Evolutionary conservation across 2,329 filamentous ascomycete species (phyloP), one percentile per base, ranked within the genome.

Genomic region (Epichloe sibirici): DNA sequence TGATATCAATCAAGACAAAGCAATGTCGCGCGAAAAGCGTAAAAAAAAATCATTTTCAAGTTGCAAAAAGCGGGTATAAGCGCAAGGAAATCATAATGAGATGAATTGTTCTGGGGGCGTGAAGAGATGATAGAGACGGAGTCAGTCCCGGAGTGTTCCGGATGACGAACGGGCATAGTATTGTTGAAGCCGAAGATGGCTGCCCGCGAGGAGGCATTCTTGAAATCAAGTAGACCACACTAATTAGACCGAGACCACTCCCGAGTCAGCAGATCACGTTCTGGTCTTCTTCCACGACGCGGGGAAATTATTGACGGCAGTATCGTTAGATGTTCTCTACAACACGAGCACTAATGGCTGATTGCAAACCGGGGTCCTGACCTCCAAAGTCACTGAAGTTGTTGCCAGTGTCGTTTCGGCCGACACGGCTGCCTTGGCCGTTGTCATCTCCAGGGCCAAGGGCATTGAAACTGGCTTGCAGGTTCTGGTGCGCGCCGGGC

Each of bases 271-370:
- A 57, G 48, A 45, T 53, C 38, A 59, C 56, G 44, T 49, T 60
- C 56, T 23, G 55, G 35, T 53, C 53, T 50, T 57, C 49, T 11
- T 31, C 31, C 31, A 31, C 31, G 31, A 31, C 0, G 53, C 46
- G 38, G 48, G 21, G 42, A 12, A 9, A 6, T 53, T 35, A 37
- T 54, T 35, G 13, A 43, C 43, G 42, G 9, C n/a, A n/a, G 48
- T 45, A 40, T 49, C 42, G 23, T 78, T 76, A 95, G 68, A 96
- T 91, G 70, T 90, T 85, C 76, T 96, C 88, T 59, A 95, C 77
- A 40, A 95, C 76, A 55, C 82, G 81, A 51, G 90, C 81, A 66
- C 93, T 90, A 66, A 95, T 80, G 37, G 88, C 89, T 61, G 81
- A 78, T 70, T 91, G 83, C 67, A 95, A 87, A 51, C 84, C 81